Evolutionary conservation across 2,329 filamentous ascomycete species (phyloP).

Genomic region (Periconia macrospinosa): DNA sequence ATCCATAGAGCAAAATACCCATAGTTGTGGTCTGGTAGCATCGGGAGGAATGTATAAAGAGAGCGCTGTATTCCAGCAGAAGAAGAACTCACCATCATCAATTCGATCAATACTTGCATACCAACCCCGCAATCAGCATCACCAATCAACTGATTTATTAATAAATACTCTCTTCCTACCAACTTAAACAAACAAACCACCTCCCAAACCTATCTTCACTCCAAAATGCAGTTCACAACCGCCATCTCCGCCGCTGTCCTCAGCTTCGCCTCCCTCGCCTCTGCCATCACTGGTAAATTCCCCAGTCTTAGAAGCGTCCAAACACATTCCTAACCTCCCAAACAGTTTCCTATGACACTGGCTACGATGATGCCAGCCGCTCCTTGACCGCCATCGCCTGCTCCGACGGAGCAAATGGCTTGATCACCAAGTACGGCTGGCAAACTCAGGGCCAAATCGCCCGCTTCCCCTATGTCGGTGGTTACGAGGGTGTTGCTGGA

Average conservation of each 20-base stretch:
- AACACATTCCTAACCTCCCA: slow-evolving; percentile 5
- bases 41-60: slow-evolving; percentile 30
- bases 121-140: background rate
- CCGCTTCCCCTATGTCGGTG: slow-evolving; percentile 54
- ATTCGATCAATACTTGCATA: slow-evolving; percentile 16
- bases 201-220: slow-evolving; percentile 2
- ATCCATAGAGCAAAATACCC: slow-evolving; percentile 12
- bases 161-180: slow-evolving; percentile 2
- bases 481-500: slow-evolving; percentile 50
- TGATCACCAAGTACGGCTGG: slow-evolving; percentile 65
- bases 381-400: slow-evolving; percentile 63
- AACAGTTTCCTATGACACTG: slow-evolving; percentile 70
- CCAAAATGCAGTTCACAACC: slow-evolving; percentile 39
- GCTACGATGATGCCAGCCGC: slow-evolving; percentile 65
- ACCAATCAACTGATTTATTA: slow-evolving; percentile 7
- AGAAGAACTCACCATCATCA: slow-evolving; percentile 3
- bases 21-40: slow-evolving; percentile 11
- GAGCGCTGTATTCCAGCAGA: slow-evolving; percentile 9
- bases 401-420: slow-evolving; percentile 68
- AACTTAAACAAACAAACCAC: slow-evolving; percentile 1
- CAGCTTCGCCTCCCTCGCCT: slow-evolving; percentile 31
- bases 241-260: slow-evolving; percentile 26
- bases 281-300: slow-evolving; percentile 34
- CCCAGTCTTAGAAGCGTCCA: background rate
- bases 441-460: slow-evolving; percentile 50